Evolutionary conservation across 177 flowering plant genomes (phyloP), one percentile per base, ranked within the genome.

Genomic region (Vitis hybrid): DNA sequence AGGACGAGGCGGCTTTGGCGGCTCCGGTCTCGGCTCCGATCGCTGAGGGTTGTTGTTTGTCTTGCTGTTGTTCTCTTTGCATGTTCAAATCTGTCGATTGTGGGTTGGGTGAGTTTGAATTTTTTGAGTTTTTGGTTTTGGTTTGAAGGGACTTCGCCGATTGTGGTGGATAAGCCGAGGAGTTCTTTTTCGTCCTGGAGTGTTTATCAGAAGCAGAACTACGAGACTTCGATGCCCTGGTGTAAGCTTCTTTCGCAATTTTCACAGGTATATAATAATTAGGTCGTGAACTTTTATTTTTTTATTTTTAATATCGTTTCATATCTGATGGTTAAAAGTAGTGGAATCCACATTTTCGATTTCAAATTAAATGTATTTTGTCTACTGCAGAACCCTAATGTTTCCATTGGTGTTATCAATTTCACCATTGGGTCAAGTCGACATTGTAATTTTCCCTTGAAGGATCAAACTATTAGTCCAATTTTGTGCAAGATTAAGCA

Each of bases 161-260:
- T 68, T 61, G 68, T 66, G 65, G 73, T 59, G 52, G 93, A 87
- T 9, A 89, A 85, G 72, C 79, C 81, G 5, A 83, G 75, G 84
- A 82, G 82, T 69, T 75, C 89, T 0, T 75, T 85, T 32, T 57
- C 84, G 60, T 69, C 84, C 1, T 82, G 80, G 88, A 75, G 75
- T 54, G 15, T 51, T 21, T 69, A 66, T 70, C 83, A 76, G 74
- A 87, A 82, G 80, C 91, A 80, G 70, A 77, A 65, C 49, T 75
- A 73, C 1, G 85, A 82, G 60, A 62, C 82, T 8, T 67, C 82
- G 21, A 67, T 78, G 21, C 91, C 91, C 51, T 93, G 98, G 97
- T 84, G 96, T 68, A 86, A 78, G 78, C 93, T 93, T 69, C 77
- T 93, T n/a, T 74, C 94, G 7, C 90, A 93, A 81, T 82, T 77